Conservation (phyloP, 2,329 filamentous ascomycete species). For the Sporothrix brasiliensis region DNA sequence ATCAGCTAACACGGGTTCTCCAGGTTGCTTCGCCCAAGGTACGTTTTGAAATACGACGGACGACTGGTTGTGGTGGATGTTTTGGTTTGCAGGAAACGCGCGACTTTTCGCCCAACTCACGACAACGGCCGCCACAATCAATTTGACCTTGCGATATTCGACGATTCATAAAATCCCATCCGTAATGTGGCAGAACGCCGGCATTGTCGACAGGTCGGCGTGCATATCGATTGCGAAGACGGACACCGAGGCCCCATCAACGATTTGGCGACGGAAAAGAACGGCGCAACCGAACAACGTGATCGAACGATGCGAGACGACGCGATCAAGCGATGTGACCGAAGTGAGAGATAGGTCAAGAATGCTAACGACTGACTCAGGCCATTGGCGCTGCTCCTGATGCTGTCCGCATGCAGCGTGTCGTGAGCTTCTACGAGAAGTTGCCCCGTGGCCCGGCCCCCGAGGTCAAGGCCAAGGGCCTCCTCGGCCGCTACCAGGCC, state of each 20-base stretch:
- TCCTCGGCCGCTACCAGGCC: slow-evolving; percentile 81
- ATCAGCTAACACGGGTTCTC: background rate
- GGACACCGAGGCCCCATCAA: background rate
- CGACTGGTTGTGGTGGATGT: slow-evolving; percentile 10
- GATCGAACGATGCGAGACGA: too few species aligned
- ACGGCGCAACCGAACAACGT: background rate
- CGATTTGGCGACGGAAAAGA: background rate
- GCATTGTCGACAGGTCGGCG: background rate
- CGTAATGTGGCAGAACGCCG: background rate
- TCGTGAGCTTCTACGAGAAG: slow-evolving; percentile 98
- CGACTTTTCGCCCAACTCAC: slow-evolving; percentile 28
- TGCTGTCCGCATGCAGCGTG: slow-evolving; percentile 95
- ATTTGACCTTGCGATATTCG: background rate
- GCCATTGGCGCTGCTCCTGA: slow-evolving; percentile 93
- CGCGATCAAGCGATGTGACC: background rate
- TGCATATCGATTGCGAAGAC: background rate
- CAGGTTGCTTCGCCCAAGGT: slow-evolving; percentile 84
- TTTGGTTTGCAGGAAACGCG: slow-evolving; percentile 26
- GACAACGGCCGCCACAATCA: background rate
- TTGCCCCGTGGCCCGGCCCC: slow-evolving; percentile 91
- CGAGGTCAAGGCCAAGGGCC: slow-evolving; percentile 76
- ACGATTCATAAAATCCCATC: background rate
- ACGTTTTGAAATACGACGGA: slow-evolving; percentile 52
- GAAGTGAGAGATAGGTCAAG: background rate
- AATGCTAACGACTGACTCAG: slow-evolving; percentile 52